These are phyloP conservation scores for Neofusicoccum sp. DNA, from an alignment of 2,329 filamentous ascomycete species.

Conservation along the genomic window DNA sequence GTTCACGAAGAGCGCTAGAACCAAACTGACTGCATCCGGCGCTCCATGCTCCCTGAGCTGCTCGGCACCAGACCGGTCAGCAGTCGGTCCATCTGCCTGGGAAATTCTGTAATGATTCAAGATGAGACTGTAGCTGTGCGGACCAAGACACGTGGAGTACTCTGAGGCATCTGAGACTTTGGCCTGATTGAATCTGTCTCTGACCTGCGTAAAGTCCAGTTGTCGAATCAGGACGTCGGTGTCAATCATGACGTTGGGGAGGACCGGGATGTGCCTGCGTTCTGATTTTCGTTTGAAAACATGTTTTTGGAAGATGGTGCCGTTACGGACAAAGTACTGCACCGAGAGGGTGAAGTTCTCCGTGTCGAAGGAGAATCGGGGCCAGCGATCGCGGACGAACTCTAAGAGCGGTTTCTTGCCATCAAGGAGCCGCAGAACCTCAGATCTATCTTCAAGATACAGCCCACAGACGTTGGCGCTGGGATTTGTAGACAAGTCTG, in stretches of 20 bases:
- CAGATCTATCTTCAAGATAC: neutral
- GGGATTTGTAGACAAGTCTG: neutral
- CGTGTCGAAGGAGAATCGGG: neutral
- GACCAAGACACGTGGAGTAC: neutral
- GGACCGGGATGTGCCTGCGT: neutral
- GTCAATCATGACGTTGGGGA: neutral
- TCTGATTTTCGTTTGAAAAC: neutral
- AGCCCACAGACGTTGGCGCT: neutral
- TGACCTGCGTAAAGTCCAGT: neutral
- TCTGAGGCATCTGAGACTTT: neutral
- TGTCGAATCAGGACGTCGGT: slow-evolving; percentile 2
- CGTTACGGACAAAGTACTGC: slow-evolving; percentile 2
- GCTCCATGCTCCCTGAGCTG: neutral
- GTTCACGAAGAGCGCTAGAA: neutral
- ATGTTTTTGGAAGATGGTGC: neutral
- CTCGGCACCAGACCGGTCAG: neutral
- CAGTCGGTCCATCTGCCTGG: neutral
- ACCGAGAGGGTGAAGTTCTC: neutral
- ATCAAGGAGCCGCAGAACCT: neutral
- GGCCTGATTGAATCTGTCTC: neutral
- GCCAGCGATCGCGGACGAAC: slow-evolving; percentile 10
- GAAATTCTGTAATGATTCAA: neutral
- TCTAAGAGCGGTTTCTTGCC: neutral
- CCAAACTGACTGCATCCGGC: neutral
- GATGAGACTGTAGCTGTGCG: neutral